Percentiles rank a stretch among this genome's conserved stretches.
phyloP scores from a whole-genome alignment of 768 basidiomycete species.

The Termitomyces sp. region DNA sequence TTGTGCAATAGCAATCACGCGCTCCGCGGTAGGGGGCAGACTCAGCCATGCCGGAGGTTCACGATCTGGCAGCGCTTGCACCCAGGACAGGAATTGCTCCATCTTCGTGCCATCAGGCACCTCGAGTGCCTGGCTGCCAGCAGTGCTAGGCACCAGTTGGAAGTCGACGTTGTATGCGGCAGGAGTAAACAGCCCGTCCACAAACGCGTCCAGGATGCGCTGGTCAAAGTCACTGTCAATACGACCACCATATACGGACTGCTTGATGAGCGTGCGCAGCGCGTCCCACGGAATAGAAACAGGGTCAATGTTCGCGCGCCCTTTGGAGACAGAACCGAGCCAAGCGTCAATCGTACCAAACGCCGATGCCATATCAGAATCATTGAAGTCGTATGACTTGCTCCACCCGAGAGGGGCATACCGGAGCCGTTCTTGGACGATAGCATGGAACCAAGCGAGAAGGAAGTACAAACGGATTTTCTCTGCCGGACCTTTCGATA shows the following conservation, averaged over 20 bases:
- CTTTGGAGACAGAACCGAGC: conserved; percentile 77
- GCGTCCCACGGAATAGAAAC: conserved; percentile 93
- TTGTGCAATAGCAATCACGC: conserved; percentile 86
- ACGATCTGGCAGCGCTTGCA: conserved; percentile 81
- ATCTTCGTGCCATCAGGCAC: conserved; percentile 92
- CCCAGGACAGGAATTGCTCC: conserved; percentile 89
- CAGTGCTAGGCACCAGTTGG: conserved; percentile 67
- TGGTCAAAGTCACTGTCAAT: conserved; percentile 97
- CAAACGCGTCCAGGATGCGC: conserved; percentile 86
- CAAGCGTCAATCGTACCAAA: conserved; percentile 90
- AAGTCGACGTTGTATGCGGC: conserved; percentile 93
- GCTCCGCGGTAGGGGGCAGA: conserved; percentile 88
- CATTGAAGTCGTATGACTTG: conserved; percentile 97
- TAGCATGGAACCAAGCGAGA: conserved; percentile 98
- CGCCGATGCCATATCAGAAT: conserved; percentile 94
- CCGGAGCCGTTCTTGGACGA: conserved; percentile 93
- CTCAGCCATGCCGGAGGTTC: conserved; percentile 95
- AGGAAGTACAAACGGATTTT: conserved; percentile 93
- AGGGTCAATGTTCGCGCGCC: conserved; percentile 89
- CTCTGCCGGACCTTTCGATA: conserved; percentile 86
- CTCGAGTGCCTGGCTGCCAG: conserved; percentile 50
- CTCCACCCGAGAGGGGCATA: conserved; percentile 97
- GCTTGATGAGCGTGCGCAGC: conserved; percentile 87
- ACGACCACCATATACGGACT: conserved; percentile 93
- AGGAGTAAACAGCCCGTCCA: conserved; percentile 84